These are phyloP conservation scores for Podospora fimiseda DNA, from an alignment of 495 filamentous ascomycete genomes.

Conservation along the genomic window DNA sequence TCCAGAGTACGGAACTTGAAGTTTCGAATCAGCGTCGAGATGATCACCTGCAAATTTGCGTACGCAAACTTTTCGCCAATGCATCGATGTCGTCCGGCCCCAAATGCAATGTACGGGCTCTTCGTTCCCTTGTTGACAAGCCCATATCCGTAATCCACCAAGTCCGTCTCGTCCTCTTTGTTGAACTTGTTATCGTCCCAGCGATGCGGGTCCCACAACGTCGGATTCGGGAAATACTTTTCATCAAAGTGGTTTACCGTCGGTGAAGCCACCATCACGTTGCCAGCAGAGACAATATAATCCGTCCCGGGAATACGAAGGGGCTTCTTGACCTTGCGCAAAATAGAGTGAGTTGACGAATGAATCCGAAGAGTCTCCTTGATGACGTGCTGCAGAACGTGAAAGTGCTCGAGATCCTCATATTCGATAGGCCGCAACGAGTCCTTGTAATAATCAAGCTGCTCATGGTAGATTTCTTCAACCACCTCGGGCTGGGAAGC, in stretches of 20 bases:
- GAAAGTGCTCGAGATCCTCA: conserved; percentile 48
- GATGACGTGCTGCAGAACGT: conserved; percentile 53
- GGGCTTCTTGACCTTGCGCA: conserved; percentile 62
- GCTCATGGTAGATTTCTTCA: conserved; percentile 58
- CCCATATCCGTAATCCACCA: conserved; percentile 27
- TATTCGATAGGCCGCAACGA: conserved; percentile 24
- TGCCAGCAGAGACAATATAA: conserved; percentile 56
- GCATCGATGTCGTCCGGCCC: conserved; percentile 51
- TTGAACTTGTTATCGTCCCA: conserved; percentile 34
- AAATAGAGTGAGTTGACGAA: conserved; percentile 61
- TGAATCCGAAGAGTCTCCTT: conserved; percentile 63
- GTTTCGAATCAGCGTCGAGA: conserved; percentile 40
- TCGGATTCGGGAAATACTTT: conserved; percentile 41
- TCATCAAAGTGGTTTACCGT: conserved; percentile 36
- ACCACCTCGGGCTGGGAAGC: conserved; percentile 54
- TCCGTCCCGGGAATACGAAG: conserved; percentile 58
- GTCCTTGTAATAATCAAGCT: conserved; percentile 24
- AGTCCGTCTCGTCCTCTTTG: conserved; percentile 18
- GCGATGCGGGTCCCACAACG: conserved; percentile 48
- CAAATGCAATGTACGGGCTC: conserved; percentile 52
- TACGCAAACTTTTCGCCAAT: conserved; percentile 55
- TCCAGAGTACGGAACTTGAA: conserved; percentile 39
- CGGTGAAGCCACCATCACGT: conserved; percentile 63
- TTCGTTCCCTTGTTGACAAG: conserved; percentile 46
- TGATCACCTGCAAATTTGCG: conserved; percentile 44